Evolutionary conservation across 2,329 filamentous ascomycete genomes (phyloP).

Genomic region (Ascochyta lentis): DNA sequence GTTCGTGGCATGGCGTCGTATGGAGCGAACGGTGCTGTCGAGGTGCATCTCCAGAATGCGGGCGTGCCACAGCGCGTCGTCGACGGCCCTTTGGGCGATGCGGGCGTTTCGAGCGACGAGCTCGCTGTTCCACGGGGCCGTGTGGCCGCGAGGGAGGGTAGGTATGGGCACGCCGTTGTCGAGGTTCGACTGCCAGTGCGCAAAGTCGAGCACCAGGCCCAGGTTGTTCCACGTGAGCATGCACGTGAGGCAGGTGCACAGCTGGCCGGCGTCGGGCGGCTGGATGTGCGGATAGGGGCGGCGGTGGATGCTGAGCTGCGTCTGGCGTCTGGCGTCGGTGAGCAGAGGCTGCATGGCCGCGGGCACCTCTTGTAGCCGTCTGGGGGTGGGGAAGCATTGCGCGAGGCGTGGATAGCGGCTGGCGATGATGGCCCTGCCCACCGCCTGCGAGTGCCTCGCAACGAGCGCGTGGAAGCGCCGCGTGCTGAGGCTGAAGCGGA

Average conservation of each 20-base stretch:
- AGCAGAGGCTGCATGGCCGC: constrained; percentile 47
- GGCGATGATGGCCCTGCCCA: constrained; percentile 54
- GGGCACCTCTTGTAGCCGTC: constrained; percentile 53
- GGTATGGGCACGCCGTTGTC: constrained; percentile 61
- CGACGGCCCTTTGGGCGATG: constrained; percentile 56
- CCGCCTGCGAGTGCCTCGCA: constrained; percentile 50
- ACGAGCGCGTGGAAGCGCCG: constrained; percentile 55
- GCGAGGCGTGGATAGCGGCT: constrained; percentile 59
- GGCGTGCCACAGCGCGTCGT: constrained; percentile 59
- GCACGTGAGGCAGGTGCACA: constrained; percentile 66
- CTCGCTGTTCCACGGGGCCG: constrained; percentile 58
- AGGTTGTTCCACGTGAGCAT: constrained; percentile 64
- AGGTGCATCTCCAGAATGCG: constrained; percentile 58
- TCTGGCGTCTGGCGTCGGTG: constrained; percentile 52
- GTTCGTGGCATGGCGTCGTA: constrained; percentile 57
- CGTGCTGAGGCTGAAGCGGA: constrained; percentile 55
- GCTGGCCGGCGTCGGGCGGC: constrained; percentile 52
- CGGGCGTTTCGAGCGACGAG: constrained; percentile 54
- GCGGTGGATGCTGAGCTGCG: constrained; percentile 55
- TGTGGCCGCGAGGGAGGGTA: constrained; percentile 57
- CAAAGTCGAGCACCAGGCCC: constrained; percentile 62
- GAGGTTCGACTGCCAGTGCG: constrained; percentile 62
- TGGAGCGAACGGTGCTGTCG: constrained; percentile 54
- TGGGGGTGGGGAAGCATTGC: constrained; percentile 60
- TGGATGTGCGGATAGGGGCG: constrained; percentile 62